Evolutionary conservation across 2,329 filamentous ascomycete genomes (phyloP), one percentile per base, ranked within the genome.

Genomic region (Hypoxylon sp.): DNA sequence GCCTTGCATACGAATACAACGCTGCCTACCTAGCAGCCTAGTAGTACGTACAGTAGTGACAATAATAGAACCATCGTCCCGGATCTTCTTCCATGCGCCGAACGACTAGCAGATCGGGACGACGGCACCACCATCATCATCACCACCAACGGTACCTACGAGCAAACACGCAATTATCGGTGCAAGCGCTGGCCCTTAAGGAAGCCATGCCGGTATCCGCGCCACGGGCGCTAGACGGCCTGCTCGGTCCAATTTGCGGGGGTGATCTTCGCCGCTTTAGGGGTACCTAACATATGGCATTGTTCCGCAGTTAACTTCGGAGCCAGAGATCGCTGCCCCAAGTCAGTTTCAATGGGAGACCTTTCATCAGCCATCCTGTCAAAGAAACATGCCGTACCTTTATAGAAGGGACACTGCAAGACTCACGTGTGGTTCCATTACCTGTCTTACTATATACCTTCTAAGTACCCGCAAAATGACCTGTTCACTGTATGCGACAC

Each of bases 1-100:
- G 25, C 31, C 48, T 57, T 58, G 64, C 67, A 67, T 67, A 51
- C 31, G 51, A n/a, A 42, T 63, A 59, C 50, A 56, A 61, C 59
- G 27, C 22, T 33, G 49, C 54, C 30, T 35, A 55, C 49, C 20
- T 63, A 31, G 31, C 31, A 56, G 49, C 49, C 20, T 63, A 31
- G 31, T 35, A 56, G 49, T 61, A 64, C 17, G 42, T 35, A 50
- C 37, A 57, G 10, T 35, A 54, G 35, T 51, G 25, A 48, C 31
- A 64, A 63, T 61, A 64, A 69, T 61, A 66, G 54, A 40, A 64
- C 56, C 54, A 6, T 46, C 49, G 22, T n/a, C 56, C 46, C 37
- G 42, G 42, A 53, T 51, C n/a, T 10, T 55, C 53, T 35, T 48
- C 20, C 48, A 40, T 61, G 33, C 51, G 20, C 46, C 33, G 31